These are phyloP conservation scores for Nitzschia sp. DNA, from an alignment of 108 stramenopile species.

Conservation along the genomic window DNA sequence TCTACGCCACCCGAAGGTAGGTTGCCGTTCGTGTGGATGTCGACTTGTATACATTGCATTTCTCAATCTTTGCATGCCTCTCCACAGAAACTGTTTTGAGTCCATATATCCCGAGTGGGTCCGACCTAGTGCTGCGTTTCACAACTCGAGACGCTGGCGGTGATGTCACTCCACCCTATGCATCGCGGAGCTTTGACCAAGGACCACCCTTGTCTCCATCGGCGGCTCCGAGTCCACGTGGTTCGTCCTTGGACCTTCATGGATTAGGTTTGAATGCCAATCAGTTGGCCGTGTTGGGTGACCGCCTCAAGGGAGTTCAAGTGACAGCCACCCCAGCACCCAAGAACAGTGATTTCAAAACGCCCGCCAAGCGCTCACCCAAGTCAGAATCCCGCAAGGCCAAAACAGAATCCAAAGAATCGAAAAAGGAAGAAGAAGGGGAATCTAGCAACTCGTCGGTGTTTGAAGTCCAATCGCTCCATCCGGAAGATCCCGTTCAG, in stretches of 20 bases:
- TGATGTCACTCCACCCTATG: constrained; percentile 22
- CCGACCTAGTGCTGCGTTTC: constrained; percentile 66
- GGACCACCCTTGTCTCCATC: constrained; percentile 77
- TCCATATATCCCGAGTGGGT: constrained; percentile 78
- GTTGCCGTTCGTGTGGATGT: constrained; percentile 5
- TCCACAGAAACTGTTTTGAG: constrained; percentile 72
- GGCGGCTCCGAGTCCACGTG: constrained; percentile 72
- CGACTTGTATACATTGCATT: neutral
- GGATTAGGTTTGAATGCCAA: constrained; percentile 34
- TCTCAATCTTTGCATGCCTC: neutral
- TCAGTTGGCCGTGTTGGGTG: constrained; percentile 30
- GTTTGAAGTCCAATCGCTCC: constrained; percentile 35
- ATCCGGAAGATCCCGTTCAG: constrained; percentile 48
- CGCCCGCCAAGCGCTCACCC: constrained; percentile 1
- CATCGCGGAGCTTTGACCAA: constrained; percentile 11
- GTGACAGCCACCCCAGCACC: neutral
- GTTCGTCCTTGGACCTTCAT: constrained; percentile 33
- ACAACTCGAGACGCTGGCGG: constrained; percentile 36
- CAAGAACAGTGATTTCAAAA: neutral
- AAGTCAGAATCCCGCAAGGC: neutral
- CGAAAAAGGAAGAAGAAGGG: neutral
- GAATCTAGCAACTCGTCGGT: constrained; percentile 19
- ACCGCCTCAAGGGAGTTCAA: constrained; percentile 30
- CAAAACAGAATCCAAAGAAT: neutral
- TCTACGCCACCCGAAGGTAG: constrained; percentile 69